phyloP scores from a whole-genome alignment of 2,329 filamentous ascomycete species.

The Thielaviopsis ethacetica region DNA sequence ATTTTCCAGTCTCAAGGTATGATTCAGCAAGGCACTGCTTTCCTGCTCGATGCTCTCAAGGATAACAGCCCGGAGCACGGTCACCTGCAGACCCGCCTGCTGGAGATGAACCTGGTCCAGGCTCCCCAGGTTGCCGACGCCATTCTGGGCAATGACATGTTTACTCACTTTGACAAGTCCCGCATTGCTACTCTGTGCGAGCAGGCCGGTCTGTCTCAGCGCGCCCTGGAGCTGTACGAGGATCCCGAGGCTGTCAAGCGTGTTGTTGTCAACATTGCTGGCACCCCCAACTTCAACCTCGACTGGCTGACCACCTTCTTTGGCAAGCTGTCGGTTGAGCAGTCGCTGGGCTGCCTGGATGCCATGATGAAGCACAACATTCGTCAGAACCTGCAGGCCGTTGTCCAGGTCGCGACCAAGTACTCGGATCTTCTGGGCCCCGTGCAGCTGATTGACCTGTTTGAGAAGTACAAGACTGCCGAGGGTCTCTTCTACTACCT shows the following conservation, averaged over 20 bases:
- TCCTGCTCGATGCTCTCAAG: slow-evolving; percentile 86
- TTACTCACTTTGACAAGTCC: slow-evolving; percentile 86
- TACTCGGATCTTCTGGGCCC: slow-evolving; percentile 89
- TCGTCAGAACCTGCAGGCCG: slow-evolving; percentile 85
- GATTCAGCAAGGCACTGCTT: slow-evolving; percentile 96
- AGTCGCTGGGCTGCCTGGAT: slow-evolving; percentile 83
- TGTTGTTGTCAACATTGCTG: slow-evolving; percentile 66
- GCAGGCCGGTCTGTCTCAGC: slow-evolving; percentile 71
- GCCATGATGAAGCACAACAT: slow-evolving; percentile 96
- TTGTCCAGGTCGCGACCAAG: slow-evolving; percentile 92
- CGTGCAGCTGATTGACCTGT: slow-evolving; percentile 74
- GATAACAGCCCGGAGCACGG: slow-evolving; percentile 90
- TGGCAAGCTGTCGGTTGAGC: slow-evolving; percentile 84
- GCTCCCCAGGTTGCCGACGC: slow-evolving; percentile 96
- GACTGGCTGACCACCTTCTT: slow-evolving; percentile 93
- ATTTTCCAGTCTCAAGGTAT: slow-evolving; percentile 97
- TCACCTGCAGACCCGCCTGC: slow-evolving; percentile 77
- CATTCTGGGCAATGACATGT: slow-evolving; percentile 96
- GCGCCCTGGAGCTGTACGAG: slow-evolving; percentile 87
- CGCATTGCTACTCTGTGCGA: slow-evolving; percentile 85
- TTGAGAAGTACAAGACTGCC: slow-evolving; percentile 94
- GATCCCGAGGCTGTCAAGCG: slow-evolving; percentile 83
- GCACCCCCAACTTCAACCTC: slow-evolving; percentile 67
- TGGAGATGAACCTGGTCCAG: slow-evolving; percentile 97
- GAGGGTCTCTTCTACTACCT: slow-evolving; percentile 98